phyloP scores from a whole-genome alignment of 768 basidiomycete species.

The Nevesoporus exiguus region DNA sequence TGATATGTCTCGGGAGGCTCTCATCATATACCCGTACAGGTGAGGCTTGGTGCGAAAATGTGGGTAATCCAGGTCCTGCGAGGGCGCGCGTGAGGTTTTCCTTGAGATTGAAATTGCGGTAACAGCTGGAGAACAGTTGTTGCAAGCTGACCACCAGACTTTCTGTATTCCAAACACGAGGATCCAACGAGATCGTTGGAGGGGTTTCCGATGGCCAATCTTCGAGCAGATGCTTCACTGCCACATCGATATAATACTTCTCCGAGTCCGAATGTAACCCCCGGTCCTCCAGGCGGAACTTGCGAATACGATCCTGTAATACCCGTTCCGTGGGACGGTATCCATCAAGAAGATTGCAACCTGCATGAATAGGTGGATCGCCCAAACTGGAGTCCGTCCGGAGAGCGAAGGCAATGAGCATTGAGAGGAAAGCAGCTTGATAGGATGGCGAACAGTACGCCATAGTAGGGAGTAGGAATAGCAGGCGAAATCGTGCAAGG shows the following conservation, averaged over 20 bases:
- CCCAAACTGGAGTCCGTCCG: not conserved
- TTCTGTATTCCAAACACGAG: not conserved
- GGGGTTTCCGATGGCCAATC: not conserved
- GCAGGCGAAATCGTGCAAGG: not conserved
- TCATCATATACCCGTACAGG: not conserved
- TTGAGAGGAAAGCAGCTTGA: conserved; percentile 16
- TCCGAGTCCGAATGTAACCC: no score
- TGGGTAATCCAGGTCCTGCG: not conserved
- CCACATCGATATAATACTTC: not conserved
- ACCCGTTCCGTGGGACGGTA: not conserved
- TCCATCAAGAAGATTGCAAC: conserved; percentile 8
- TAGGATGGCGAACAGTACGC: conserved; percentile 17
- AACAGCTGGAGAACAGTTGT: conserved; percentile 12
- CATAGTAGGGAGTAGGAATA: conserved; percentile 6
- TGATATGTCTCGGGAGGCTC: not conserved
- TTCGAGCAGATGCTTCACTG: not conserved
- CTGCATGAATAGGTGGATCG: not conserved
- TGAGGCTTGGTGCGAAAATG: not conserved
- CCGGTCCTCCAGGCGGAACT: no score
- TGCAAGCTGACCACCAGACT: not conserved
- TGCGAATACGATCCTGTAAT: no score
- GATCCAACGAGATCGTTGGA: not conserved
- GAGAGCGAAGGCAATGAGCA: conserved; percentile 29
- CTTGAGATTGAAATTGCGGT: conserved; percentile 2
- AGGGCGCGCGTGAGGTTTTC: not conserved